Evolutionary conservation across 345 rosid species (phyloP).

Genomic region (Ceriops zippeliana): DNA sequence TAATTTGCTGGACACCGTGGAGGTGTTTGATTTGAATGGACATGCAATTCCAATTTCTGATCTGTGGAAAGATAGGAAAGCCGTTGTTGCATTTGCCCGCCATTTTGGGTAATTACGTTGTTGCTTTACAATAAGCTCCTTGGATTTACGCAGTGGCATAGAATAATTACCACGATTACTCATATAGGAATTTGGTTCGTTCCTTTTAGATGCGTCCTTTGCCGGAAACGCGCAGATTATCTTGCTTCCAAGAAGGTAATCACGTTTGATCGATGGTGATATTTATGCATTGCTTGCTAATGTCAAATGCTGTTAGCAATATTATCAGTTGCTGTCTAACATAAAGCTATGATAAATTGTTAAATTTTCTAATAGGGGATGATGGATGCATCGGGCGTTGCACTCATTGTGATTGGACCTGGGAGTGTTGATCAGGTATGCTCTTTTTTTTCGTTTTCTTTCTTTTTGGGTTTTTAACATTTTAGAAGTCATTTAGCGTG

Average conservation of each 20-base stretch:
- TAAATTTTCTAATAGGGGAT: slow-evolving; percentile 43
- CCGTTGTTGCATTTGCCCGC: slow-evolving; percentile 86
- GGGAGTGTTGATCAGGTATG: slow-evolving; percentile 68
- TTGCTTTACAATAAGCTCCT: not conserved
- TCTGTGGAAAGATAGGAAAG: slow-evolving; percentile 81
- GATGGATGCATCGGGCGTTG: slow-evolving; percentile 77
- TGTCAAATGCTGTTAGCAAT: no score
- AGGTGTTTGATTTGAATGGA: slow-evolving; percentile 65
- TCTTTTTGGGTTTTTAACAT: not conserved
- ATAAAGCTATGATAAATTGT: no score
- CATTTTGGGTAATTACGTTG: slow-evolving; percentile 65
- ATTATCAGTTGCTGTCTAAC: no score
- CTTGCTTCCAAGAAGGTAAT: slow-evolving; percentile 81
- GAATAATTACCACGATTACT: no score
- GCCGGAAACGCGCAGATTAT: slow-evolving; percentile 83
- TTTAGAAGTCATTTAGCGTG: not conserved
- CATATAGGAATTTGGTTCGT: not conserved
- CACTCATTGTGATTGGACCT: slow-evolving; percentile 79
- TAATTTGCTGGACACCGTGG: slow-evolving; percentile 48
- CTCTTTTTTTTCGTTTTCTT: not conserved
- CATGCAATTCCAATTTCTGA: slow-evolving; percentile 63
- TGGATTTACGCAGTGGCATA: not conserved
- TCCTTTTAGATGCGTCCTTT: slow-evolving; percentile 70
- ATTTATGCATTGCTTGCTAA: not conserved
- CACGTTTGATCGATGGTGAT: not conserved